A percentile compares a stretch with the other conserved stretches of the same genome.
Conservation (phyloP, 2,329 filamentous ascomycete species). For the Trichoderma sp. region DNA sequence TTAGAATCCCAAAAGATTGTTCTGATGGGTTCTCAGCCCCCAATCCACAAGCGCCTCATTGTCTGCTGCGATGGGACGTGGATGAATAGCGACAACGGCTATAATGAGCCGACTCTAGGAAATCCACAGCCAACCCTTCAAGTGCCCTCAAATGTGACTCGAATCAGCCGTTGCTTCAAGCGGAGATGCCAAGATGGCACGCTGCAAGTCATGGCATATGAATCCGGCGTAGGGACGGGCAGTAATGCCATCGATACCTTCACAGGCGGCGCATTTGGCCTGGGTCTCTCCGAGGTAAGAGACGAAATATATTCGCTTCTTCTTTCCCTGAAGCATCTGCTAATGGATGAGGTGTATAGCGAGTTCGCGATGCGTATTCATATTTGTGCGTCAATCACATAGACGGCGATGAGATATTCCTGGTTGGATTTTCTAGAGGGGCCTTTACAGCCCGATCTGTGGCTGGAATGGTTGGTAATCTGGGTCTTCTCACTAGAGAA, state of each 20-base stretch:
- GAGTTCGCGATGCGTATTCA: slow-evolving; percentile 62
- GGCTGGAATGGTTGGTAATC: slow-evolving; percentile 52
- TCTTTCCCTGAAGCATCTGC: not conserved
- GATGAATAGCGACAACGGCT: slow-evolving; percentile 56
- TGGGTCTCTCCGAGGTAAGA: slow-evolving; percentile 54
- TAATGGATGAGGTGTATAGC: slow-evolving; percentile 36
- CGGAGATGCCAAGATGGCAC: slow-evolving; percentile 52
- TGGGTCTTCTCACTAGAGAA: slow-evolving; percentile 55
- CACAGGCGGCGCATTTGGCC: slow-evolving; percentile 57
- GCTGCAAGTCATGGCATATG: slow-evolving; percentile 62
- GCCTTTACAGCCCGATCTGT: slow-evolving; percentile 61
- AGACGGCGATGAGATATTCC: slow-evolving; percentile 58
- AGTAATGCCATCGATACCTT: slow-evolving; percentile 52
- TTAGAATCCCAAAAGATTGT: not conserved
- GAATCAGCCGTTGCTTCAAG: slow-evolving; percentile 59
- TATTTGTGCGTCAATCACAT: slow-evolving; percentile 65
- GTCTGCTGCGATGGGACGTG: slow-evolving; percentile 58
- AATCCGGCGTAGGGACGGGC: slow-evolving; percentile 61
- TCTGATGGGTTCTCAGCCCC: slow-evolving; percentile 9
- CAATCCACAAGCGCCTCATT: slow-evolving; percentile 48
- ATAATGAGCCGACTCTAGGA: slow-evolving; percentile 43
- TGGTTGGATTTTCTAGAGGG: slow-evolving; percentile 60
- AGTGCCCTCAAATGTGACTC: slow-evolving; percentile 61
- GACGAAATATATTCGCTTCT: not conserved
- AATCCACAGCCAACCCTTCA: slow-evolving; percentile 47